These are phyloP conservation scores for Colletotrichum camelliae DNA, from an alignment of 2,329 filamentous ascomycete genomes.

Conservation along the genomic window DNA sequence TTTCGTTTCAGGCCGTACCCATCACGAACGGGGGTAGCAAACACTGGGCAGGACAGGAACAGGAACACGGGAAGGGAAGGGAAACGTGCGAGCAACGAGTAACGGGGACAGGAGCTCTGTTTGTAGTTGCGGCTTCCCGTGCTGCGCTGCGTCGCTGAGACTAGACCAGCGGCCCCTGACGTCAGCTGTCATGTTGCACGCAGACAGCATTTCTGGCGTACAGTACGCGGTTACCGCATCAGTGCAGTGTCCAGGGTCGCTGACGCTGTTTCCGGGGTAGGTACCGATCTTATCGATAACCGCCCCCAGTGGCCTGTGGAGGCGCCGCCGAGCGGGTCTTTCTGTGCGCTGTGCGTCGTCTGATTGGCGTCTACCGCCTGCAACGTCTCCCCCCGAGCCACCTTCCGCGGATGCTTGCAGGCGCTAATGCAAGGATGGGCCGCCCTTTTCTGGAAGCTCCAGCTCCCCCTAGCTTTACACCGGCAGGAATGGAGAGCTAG, in stretches of 20 bases:
- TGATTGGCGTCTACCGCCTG: constrained; percentile 2
- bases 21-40: neutral
- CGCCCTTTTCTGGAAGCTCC: constrained; percentile 19
- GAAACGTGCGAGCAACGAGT: neutral
- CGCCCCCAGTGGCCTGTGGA: neutral
- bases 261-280: neutral
- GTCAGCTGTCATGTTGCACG: constrained; percentile 14
- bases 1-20: neutral
- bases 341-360: neutral
- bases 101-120: constrained; percentile 9
- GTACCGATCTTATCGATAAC: constrained; percentile 16
- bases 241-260: constrained; percentile 4
- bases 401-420: constrained; percentile 11
- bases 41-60: neutral
- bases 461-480: constrained; percentile 3
- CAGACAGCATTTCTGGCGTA: neutral
- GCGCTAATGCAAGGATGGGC: constrained; percentile 20
- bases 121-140: constrained; percentile 15
- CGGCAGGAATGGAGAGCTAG: neutral
- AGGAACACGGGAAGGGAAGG: neutral
- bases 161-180: neutral
- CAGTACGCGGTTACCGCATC: constrained; percentile 5
- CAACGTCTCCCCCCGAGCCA: constrained; percentile 3
- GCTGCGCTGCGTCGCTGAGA: constrained; percentile 3
- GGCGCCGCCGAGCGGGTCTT: neutral